phyloP scores from a whole-genome alignment of 768 basidiomycete species.

The Galerina marginata region DNA sequence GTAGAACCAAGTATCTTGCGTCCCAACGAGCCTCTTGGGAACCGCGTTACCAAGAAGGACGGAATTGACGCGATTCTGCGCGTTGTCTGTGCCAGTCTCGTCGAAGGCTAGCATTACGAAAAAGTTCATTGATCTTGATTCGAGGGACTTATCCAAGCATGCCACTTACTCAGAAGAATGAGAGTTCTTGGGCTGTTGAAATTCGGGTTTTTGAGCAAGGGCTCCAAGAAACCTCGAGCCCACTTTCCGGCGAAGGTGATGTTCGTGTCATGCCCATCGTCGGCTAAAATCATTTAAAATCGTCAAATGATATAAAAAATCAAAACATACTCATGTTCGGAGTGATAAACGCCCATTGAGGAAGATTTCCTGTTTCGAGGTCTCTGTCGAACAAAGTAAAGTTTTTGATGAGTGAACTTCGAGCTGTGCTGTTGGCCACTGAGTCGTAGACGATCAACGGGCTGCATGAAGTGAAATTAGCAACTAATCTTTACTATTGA shows the following conservation, averaged over 20 bases:
- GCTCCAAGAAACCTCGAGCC: constrained; percentile 55
- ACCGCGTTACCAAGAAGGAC: constrained; percentile 50
- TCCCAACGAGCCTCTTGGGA: constrained; percentile 46
- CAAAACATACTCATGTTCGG: constrained; percentile 52
- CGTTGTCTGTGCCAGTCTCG: constrained; percentile 47
- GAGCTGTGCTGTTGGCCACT: constrained; percentile 44
- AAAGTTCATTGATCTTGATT: background rate
- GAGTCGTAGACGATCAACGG: constrained; percentile 58
- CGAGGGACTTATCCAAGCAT: background rate
- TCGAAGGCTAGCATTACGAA: constrained; percentile 49
- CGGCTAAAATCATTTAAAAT: constrained; percentile 29
- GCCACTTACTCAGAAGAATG: constrained; percentile 49
- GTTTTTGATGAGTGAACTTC: constrained; percentile 54
- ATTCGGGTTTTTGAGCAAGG: constrained; percentile 50
- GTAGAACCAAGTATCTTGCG: constrained; percentile 59
- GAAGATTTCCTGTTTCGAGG: constrained; percentile 50
- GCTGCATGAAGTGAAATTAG: constrained; percentile 16
- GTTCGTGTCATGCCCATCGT: constrained; percentile 67
- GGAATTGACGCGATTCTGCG: constrained; percentile 53
- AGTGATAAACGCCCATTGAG: constrained; percentile 68
- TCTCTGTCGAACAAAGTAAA: constrained; percentile 69
- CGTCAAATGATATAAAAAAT: background rate
- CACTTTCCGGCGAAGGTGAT: constrained; percentile 52
- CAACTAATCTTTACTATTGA: background rate
- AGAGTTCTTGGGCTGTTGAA: constrained; percentile 63